Evolutionary conservation across 164 flowering plant species (phyloP).

Genomic region (Stephania yunnanensis): DNA sequence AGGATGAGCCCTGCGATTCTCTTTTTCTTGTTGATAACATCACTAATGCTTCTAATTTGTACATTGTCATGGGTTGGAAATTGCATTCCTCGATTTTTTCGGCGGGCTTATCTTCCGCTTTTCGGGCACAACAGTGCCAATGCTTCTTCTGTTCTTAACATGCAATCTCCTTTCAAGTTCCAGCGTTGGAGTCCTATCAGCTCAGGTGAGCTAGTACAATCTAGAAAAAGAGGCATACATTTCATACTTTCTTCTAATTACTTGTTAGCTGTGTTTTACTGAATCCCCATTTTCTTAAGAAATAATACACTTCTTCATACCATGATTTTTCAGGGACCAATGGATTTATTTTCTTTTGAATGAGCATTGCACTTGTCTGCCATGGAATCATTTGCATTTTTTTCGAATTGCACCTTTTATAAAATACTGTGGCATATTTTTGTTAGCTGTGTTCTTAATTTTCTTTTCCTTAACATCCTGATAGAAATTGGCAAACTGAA

Average conservation of each 20-base stretch:
- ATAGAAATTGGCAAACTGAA: no score
- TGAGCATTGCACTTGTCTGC: background rate
- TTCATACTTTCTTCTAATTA: background rate
- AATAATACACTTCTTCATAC: no score
- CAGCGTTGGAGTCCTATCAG: slow-evolving; percentile 88
- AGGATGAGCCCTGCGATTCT: slow-evolving; percentile 55
- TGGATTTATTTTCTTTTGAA: background rate
- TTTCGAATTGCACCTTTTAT: no score
- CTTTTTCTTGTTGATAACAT: slow-evolving; percentile 37
- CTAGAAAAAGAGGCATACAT: background rate
- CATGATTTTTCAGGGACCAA: no score
- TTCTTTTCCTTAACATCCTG: no score
- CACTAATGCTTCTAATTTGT: slow-evolving; percentile 52
- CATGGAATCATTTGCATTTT: background rate
- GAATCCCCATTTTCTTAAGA: background rate
- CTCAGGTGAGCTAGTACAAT: slow-evolving; percentile 40
- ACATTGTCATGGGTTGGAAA: slow-evolving; percentile 56
- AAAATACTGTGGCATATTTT: no score
- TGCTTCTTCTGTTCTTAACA: slow-evolving; percentile 52
- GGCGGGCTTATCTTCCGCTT: slow-evolving; percentile 65
- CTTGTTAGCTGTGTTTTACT: background rate
- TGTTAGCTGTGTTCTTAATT: no score
- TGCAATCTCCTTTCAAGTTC: slow-evolving; percentile 65
- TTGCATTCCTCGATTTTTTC: slow-evolving; percentile 52
- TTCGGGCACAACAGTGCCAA: slow-evolving; percentile 58